Base-by-base conservation (phyloP, 495 filamentous ascomycete genomes). In the Lasiosphaeria hispida region DNA sequence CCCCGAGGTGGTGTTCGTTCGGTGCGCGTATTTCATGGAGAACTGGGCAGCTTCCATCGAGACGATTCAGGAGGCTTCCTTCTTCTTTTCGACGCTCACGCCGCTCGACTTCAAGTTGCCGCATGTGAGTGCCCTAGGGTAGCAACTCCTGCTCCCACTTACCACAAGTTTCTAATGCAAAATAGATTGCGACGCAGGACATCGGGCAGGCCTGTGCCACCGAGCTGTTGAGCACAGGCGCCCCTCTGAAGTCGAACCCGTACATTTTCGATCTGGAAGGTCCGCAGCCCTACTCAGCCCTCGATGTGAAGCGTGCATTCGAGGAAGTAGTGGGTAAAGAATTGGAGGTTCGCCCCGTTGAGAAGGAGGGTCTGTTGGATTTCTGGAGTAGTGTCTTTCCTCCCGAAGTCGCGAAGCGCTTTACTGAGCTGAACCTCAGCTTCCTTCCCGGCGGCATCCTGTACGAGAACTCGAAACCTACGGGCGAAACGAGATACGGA, bases 21-120 rank as follows among this genome's bases (percentile, higher is more conserved):
- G 67, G 10, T 54, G 51, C 47, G 34, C 23, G 13, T 68, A 62
- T 49, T 67, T 69, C 23, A 66, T 68, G 62, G 62, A 69, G 47
- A 69, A 65, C 56, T 68, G 60, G 60, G 59, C 43, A 5, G 42
- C 42, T 36, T 13, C 35, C 10, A 1, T 65, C 6, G 48, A 60
- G 39, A 65, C 57, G 0, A 17, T 69, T 37, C 17, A 37, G 10
- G 45, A 47, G 10, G 40, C 15, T 1, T 23, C 36, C 34, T 69
- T 65, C 60, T 60, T 68, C 45, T 63, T 48, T 48, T 53, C 59
- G 2, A 65, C 63, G 0, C n/a, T 66, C 14, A 63, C 67, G 1
- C 67, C 65, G 3, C 11, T 60, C 2, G 55, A 63, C 10, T 17
- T 38, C 10, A 23, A 38, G 10, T 37, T 63, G 42, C 63, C 63